A percentile compares a stretch with the other conserved stretches of the same genome.
These are phyloP conservation scores for Brassica hybrid DNA, from an alignment of 441 rosid genomes.

Conservation along the genomic window DNA sequence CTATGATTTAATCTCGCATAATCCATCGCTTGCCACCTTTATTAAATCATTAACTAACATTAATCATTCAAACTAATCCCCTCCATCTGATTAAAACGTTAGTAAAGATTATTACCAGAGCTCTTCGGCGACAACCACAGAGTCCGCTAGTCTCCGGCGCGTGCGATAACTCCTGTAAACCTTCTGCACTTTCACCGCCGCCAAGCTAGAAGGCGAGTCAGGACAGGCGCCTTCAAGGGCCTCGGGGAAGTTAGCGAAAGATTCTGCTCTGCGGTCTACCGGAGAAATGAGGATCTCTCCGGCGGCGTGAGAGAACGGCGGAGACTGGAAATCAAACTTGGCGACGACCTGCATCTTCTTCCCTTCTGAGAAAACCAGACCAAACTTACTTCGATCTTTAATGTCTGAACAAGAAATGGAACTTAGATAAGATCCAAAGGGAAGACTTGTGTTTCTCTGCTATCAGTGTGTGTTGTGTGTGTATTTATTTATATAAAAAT, in stretches of 20 bases:
- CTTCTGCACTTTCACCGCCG: slow-evolving; percentile 83
- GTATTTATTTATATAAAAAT: slow-evolving; percentile 21
- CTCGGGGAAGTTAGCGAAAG: slow-evolving; percentile 7
- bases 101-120: slow-evolving; percentile 57
- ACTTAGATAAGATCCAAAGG: slow-evolving; percentile 5
- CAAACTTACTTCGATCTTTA: slow-evolving; percentile 9
- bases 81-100: not conserved
- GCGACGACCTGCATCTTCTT: slow-evolving; percentile 42
- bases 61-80: slow-evolving; percentile 15
- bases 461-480: slow-evolving; percentile 19
- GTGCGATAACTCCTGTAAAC: slow-evolving; percentile 90
- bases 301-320: slow-evolving; percentile 33
- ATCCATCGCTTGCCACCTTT: slow-evolving; percentile 92
- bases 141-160: slow-evolving; percentile 87
- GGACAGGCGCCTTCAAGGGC: slow-evolving; percentile 33
- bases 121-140: slow-evolving; percentile 91
- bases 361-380: not conserved
- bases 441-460: slow-evolving; percentile 11
- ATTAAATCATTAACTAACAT: not conserved
- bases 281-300: slow-evolving; percentile 40
- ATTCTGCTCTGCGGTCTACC: slow-evolving; percentile 26
- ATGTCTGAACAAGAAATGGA: slow-evolving; percentile 28
- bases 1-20: slow-evolving; percentile 77
- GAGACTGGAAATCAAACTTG: slow-evolving; percentile 30
- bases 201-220: slow-evolving; percentile 47